A percentile compares a stretch with the other conserved stretches of the same genome.
Evolutionary conservation across 306 rosid species (phyloP).

Genomic region (Trichosanthes cucumerina): DNA sequence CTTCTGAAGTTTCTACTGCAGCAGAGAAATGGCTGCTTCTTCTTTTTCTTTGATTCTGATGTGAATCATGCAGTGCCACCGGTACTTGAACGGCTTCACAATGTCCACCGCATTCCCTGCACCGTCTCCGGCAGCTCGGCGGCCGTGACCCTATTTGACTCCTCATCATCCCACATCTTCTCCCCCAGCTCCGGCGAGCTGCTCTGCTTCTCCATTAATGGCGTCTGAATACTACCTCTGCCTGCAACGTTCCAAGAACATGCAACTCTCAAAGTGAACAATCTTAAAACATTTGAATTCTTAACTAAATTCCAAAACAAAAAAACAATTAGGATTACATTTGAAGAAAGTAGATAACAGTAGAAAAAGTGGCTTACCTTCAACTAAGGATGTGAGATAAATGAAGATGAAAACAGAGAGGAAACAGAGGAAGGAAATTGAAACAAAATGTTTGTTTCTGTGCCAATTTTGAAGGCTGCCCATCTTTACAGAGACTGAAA

Average conservation of each 20-base stretch:
- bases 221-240: not conserved
- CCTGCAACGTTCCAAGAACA: not conserved
- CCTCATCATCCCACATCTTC: constrained; percentile 4
- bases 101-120: constrained; percentile 44
- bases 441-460: constrained; percentile 24
- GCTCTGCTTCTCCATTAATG: not conserved
- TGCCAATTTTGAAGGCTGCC: constrained; percentile 36
- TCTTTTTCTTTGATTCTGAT: constrained; percentile 22
- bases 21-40: constrained; percentile 10
- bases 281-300: no score
- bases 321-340: no score
- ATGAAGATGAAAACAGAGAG: constrained; percentile 32
- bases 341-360: no score
- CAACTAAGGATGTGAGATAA: constrained; percentile 23
- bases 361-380: constrained; percentile 57
- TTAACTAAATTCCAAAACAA: no score
- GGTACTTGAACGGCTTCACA: constrained; percentile 89
- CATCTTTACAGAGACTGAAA: constrained; percentile 26
- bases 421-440: constrained; percentile 26
- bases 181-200: not conserved
- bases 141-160: constrained; percentile 63
- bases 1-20: not conserved
- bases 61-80: constrained; percentile 22
- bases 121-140: constrained; percentile 52
- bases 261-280: not conserved